Base-by-base conservation (phyloP, 2,329 filamentous ascomycete genomes). In the Cytospora schulzeri region DNA sequence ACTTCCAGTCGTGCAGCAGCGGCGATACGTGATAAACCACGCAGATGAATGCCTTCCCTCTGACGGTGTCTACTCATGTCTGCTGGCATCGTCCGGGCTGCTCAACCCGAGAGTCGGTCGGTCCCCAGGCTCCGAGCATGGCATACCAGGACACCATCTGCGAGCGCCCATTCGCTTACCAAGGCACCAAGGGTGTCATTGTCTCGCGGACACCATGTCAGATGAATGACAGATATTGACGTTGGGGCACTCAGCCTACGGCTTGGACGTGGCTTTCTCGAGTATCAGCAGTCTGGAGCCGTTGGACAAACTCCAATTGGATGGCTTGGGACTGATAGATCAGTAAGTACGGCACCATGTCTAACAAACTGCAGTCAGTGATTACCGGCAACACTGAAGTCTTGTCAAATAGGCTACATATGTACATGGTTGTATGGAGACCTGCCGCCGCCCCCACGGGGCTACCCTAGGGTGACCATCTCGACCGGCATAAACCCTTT, bases 401-500 rank as follows among this genome's bases (percentile, higher is more conserved):
- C 4, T n/a, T n/a, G 29, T 48, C 7, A n/a, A 24, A 12, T 12
- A 48, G n/a, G 45, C 4, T 12, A 48, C n/a, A n/a, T 41, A 41
- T 19, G 4, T 14, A 17, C 35, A 14, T 14, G 14, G 3, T n/a
- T n/a, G n/a, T n/a, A 48, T 11, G n/a, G 45, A 48, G 38, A 33
- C 51, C 45, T 55, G 51, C 51, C 22, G 35, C 55, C 17, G 51
- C 63, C 60, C 64, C 60, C 60, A 60, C 56, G 64, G 56, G 12
- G 45, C 64, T 60, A 63, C n/a, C n/a, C n/a, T n/a, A n/a, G n/a
- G n/a, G n/a, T n/a, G n/a, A 55, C 24, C n/a, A 41, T 29, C 52
- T 66, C 35, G 51, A 63, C 63, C 60, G 55, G 52, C 52, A 59
- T 50, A 28, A 59, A 48, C 22, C 55, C 38, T 56, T 56, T 48